These are phyloP conservation scores for Pancytospora philotis DNA, from an alignment of 371 early-diverging fungal genomes.

Conservation along the genomic window DNA sequence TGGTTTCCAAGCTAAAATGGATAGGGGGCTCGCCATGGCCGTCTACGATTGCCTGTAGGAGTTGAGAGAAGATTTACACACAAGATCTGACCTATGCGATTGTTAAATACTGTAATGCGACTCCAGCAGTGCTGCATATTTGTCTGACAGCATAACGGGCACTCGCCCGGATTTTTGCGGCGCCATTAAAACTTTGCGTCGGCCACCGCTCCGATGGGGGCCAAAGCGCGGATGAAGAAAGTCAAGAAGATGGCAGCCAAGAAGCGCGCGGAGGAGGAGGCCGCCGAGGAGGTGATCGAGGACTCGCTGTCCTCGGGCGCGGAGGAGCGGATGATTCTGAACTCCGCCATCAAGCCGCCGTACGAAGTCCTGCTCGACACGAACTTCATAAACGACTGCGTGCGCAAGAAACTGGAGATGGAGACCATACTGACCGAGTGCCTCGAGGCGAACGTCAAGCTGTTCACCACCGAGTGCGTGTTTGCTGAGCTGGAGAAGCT, in stretches of 20 bases:
- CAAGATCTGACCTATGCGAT: too few species aligned
- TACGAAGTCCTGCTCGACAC: constrained; percentile 95
- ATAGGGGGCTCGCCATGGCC: too few species aligned
- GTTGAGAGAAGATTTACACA: too few species aligned
- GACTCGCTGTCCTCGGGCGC: neutral
- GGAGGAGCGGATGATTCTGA: constrained; percentile 68
- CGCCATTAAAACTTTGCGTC: too few species aligned
- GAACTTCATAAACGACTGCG: constrained; percentile 97
- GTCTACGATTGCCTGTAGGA: too few species aligned
- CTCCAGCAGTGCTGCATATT: too few species aligned
- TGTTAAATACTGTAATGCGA: too few species aligned
- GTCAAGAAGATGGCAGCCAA: constrained; percentile 30
- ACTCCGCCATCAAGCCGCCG: constrained; percentile 86
- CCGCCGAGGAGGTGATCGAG: neutral
- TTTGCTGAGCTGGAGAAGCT: constrained; percentile 96
- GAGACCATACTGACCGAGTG: constrained; percentile 93
- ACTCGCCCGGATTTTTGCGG: too few species aligned
- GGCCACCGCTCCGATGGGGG: constrained; percentile 31
- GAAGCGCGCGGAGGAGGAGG: constrained; percentile 14
- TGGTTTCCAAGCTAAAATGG: too few species aligned
- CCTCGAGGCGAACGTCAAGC: constrained; percentile 68
- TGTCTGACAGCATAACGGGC: too few species aligned
- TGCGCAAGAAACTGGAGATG: constrained; percentile 92
- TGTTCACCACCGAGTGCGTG: constrained; percentile 96
- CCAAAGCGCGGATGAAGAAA: constrained; percentile 32